Evolutionary conservation across 768 basidiomycete genomes (phyloP), one percentile per base, ranked within the genome.

Genomic region (Paxillus involutus): DNA sequence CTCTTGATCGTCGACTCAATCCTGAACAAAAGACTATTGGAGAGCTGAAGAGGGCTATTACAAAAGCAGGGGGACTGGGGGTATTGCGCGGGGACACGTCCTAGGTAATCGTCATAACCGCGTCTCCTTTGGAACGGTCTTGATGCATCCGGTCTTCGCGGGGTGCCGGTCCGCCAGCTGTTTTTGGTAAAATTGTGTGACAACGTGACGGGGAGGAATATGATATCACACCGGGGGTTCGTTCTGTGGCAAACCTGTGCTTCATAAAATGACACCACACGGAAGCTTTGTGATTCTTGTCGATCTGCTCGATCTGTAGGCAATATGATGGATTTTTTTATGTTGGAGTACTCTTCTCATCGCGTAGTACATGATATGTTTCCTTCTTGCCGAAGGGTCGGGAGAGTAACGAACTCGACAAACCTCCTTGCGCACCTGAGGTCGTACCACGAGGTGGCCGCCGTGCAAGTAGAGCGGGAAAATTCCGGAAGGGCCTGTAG

Each of bases 11-110:
- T 54, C 86, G 78, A 70, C 69, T 89, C 54, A 98, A 98, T 68
- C 72, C 81, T 14, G 86, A 85, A 69, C 96, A 98, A 74, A 82
- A 87, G 65, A 97, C 94, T 2, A 80, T 76, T 32, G 94, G 91
- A 16, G 85, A 93, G 73, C 69, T 98, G 63, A 75, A 68, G 62
- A 77, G 84, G 65, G 86, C 83, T 30, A 72, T 90, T 56, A 73
- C 68, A 58, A 82, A 80, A 64, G 82, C 84, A 33, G 80, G 83
- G 12, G 75, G 74, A 17, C 63, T 80, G 53, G 72, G 51, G 41
- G 58, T 48, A 58, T 58, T 77, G 46, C 50, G 54, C 30, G 51
- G 30, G 44, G 17, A 43, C 2, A 49, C 56, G 51, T 19, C 54
- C 5, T 35, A 21, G 30, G 2, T 5, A 24, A 24, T 5, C 24